Base-by-base conservation (phyloP, 305 asterid species). In the Euphrasia arctica region DNA sequence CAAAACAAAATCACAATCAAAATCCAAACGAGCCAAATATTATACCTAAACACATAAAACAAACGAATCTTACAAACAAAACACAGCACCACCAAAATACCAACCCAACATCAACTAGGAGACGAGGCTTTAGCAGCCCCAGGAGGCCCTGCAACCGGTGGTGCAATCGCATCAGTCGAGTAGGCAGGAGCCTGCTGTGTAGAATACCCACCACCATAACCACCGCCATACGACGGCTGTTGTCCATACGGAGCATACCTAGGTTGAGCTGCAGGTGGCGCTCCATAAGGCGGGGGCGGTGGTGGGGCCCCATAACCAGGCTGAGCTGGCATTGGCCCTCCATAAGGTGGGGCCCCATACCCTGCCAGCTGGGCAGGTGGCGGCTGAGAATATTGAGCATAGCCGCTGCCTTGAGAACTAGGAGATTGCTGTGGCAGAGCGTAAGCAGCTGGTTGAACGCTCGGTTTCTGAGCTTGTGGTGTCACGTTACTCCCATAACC, bases 341-440 rank as follows among this genome's bases (percentile, higher is more conserved):
- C 80, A 14, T 74, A 74, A 49, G 80, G 61, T 22, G 77, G 76
- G 25, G 22, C 70, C 0, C 71, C 80, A 52, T 79, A 79, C 41
- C 79, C 87, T 4, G 76, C 75, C 3, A 71, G 13, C 60, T 54
- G 72, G 81, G 3, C 63, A 29, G 75, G 43, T 42, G 74, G 75
- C 5, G 74, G 63, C 68, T 54, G 75, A 54, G 70, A 22, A 27
- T 49, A 56, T 15, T 76, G 78, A 60, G 69, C 58, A 67, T 70
- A 73, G 4, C 59, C 68, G 22, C 71, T 79, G 36, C 86, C 80
- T 67, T 74, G 86, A 62, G 80, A 68, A 63, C 74, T 71, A 43
- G 86, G 87, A 0, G 80, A 82, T 77, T 82, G 89, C 72, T 72
- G 84, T 5, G 84, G 79, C 68, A 72, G 87, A 4, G 76, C 75